These are phyloP conservation scores for Cubamyces lactineus DNA, from an alignment of 768 basidiomycete species.

Conservation along the genomic window DNA sequence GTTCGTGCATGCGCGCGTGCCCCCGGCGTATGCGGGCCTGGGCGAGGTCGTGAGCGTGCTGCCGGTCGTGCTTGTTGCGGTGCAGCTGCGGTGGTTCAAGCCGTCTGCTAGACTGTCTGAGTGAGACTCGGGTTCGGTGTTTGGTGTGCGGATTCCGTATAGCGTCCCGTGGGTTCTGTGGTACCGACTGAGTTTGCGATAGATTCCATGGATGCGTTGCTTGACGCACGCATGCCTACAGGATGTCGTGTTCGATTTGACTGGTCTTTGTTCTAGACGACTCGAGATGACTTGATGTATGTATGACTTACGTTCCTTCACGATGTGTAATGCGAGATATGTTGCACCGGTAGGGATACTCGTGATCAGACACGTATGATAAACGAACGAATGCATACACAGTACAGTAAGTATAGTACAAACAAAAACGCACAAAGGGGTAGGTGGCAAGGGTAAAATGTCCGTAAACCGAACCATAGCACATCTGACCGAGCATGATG, in stretches of 20 bases:
- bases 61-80: slow-evolving; percentile 44
- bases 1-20: slow-evolving; percentile 43
- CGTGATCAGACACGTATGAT: neutral
- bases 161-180: no score
- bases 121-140: neutral
- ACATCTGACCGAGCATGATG: neutral
- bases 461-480: neutral
- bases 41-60: slow-evolving; percentile 48
- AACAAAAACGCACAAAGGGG: no score
- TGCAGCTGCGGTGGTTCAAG: slow-evolving; percentile 36
- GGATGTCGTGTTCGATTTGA: neutral
- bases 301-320: neutral
- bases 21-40: slow-evolving; percentile 47
- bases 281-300: neutral
- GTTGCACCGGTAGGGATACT: neutral
- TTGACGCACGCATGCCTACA: no score
- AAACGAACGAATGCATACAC: neutral
- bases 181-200: no score
- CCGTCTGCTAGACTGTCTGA: slow-evolving; percentile 13
- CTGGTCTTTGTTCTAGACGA: neutral
- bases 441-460: neutral
- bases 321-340: neutral
- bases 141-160: neutral
- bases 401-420: no score
- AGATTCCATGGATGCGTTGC: no score